These are phyloP conservation scores for Fusarium irregulare DNA, from an alignment of 2,329 filamentous ascomycete species.

Conservation along the genomic window DNA sequence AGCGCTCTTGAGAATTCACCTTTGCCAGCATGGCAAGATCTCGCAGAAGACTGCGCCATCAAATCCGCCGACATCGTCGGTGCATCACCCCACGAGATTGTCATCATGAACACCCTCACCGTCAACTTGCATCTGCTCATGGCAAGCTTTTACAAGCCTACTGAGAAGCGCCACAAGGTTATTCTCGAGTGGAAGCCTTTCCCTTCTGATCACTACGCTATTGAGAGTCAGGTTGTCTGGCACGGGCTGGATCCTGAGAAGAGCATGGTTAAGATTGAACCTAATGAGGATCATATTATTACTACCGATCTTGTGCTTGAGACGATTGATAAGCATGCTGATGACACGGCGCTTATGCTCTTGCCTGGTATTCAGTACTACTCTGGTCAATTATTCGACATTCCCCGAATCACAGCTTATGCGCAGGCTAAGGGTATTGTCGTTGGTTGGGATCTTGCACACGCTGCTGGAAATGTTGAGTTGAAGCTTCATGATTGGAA, in stretches of 20 bases:
- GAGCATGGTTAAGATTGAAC: slow-evolving; percentile 80
- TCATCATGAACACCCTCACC: slow-evolving; percentile 89
- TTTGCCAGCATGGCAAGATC: slow-evolving; percentile 78
- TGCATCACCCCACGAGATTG: slow-evolving; percentile 77
- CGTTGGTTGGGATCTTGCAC: slow-evolving; percentile 89
- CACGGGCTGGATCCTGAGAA: slow-evolving; percentile 74
- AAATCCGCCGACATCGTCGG: slow-evolving; percentile 81
- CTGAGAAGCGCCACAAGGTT: slow-evolving; percentile 74
- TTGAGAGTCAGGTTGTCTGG: slow-evolving; percentile 81
- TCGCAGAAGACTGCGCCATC: slow-evolving; percentile 78
- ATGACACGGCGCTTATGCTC: slow-evolving; percentile 78
- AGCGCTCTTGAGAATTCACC: slow-evolving; percentile 73
- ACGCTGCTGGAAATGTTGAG: slow-evolving; percentile 86
- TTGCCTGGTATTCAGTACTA: slow-evolving; percentile 93
- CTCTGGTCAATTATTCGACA: slow-evolving; percentile 89
- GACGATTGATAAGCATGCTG: slow-evolving; percentile 79
- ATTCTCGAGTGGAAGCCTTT: slow-evolving; percentile 93
- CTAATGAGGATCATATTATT: slow-evolving; percentile 69
- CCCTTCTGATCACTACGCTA: slow-evolving; percentile 86
- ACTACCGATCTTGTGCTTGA: slow-evolving; percentile 77
- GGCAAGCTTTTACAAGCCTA: slow-evolving; percentile 85
- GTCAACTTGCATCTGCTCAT: slow-evolving; percentile 84
- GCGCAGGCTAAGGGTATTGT: slow-evolving; percentile 77
- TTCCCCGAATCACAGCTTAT: slow-evolving; percentile 80
- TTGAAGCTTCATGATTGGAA: slow-evolving; percentile 86